These are phyloP conservation scores for Gigaspora rosea DNA, from an alignment of 192 early-diverging fungal genomes.

Conservation along the genomic window DNA sequence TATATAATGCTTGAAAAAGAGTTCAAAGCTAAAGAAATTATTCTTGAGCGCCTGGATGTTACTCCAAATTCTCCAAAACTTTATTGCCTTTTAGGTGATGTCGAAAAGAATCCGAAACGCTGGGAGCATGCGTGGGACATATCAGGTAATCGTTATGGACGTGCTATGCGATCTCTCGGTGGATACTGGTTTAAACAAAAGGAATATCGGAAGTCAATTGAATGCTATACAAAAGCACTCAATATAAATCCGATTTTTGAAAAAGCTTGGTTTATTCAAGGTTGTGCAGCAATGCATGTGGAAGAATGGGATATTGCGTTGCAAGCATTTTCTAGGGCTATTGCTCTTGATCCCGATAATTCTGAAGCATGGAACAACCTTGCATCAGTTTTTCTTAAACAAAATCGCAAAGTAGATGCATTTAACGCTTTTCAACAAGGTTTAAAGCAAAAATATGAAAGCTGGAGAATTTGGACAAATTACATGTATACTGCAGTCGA, in stretches of 20 bases:
- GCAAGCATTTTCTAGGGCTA: slow-evolving; percentile 75
- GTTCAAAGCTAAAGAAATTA: slow-evolving; percentile 84
- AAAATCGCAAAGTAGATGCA: slow-evolving; percentile 75
- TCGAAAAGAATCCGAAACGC: slow-evolving; percentile 70
- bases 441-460: slow-evolving; percentile 74
- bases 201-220: slow-evolving; percentile 66
- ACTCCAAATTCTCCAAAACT: slow-evolving; percentile 80
- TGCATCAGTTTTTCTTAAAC: slow-evolving; percentile 76
- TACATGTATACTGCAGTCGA: slow-evolving; percentile 78
- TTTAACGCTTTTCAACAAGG: slow-evolving; percentile 83
- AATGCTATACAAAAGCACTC: slow-evolving; percentile 81
- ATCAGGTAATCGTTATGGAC: slow-evolving; percentile 76
- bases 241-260: slow-evolving; percentile 93
- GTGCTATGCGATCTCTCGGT: slow-evolving; percentile 95
- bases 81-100: slow-evolving; percentile 88
- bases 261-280: slow-evolving; percentile 94
- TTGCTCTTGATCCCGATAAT: slow-evolving; percentile 73
- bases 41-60: slow-evolving; percentile 61
- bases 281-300: slow-evolving; percentile 86
- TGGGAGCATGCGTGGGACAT: slow-evolving; percentile 91
- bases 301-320: slow-evolving; percentile 76
- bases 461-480: slow-evolving; percentile 94
- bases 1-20: slow-evolving; percentile 82
- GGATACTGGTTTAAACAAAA: slow-evolving; percentile 70
- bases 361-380: slow-evolving; percentile 98